Percentiles rank a stretch among this genome's conserved stretches.
Evolutionary conservation across 1,139 yeast species (phyloP).

Genomic region (Taiozyma sp.): DNA sequence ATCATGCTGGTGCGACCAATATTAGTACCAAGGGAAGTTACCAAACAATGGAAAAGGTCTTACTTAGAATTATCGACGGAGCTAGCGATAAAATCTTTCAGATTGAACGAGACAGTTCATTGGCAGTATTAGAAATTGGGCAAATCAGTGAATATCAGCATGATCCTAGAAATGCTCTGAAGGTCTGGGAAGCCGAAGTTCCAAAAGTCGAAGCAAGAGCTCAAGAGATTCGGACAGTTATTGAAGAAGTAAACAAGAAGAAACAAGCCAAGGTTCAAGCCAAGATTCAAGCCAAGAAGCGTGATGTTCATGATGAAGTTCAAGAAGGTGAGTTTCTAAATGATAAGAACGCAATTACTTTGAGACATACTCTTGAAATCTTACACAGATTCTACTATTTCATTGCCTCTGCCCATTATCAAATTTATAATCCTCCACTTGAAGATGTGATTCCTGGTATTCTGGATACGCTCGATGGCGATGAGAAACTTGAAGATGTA

Average conservation of each 20-base stretch:
- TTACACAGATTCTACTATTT: conserved; percentile 76
- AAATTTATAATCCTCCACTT: conserved; percentile 15
- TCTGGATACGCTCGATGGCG: neutral
- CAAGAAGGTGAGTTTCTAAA: neutral
- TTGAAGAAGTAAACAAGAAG: neutral
- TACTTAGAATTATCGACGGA: conserved; percentile 55
- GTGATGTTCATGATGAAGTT: neutral
- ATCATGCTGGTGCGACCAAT: conserved; percentile 6
- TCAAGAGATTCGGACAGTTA: conserved; percentile 10
- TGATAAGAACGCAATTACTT: conserved; percentile 14
- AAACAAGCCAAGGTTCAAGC: neutral
- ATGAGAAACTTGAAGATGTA: conserved; percentile 4
- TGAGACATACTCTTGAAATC: conserved; percentile 36
- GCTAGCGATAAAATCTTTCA: conserved; percentile 46
- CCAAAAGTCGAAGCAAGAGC: conserved; percentile 21
- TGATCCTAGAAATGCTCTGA: conserved; percentile 45
- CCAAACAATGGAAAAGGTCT: conserved; percentile 64
- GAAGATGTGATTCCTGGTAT: conserved; percentile 13
- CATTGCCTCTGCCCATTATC: conserved; percentile 73
- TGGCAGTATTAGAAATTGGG: conserved; percentile 48
- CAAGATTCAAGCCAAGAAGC: neutral
- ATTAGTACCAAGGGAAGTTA: conserved; percentile 17
- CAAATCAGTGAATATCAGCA: conserved; percentile 55
- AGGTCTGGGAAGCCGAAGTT: conserved; percentile 36
- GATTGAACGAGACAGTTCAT: conserved; percentile 44